Evolutionary conservation across 1,284 basidiomycete genomes (phyloP).

Genomic region (Rhodotorula sp.): DNA sequence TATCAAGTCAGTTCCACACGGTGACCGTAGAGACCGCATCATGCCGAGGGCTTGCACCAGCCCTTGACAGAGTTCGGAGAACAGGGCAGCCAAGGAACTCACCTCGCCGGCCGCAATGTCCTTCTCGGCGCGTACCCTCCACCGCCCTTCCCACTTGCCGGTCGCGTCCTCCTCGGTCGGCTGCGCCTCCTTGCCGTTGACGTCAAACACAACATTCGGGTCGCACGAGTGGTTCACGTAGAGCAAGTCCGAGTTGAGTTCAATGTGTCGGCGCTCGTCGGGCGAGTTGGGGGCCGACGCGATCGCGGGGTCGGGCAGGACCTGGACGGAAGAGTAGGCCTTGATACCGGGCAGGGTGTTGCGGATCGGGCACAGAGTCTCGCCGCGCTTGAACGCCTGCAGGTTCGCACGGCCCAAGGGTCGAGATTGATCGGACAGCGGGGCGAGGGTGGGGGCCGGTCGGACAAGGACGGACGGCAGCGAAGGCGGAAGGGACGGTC

Average conservation of each 20-base stretch:
- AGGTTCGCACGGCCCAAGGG: background rate
- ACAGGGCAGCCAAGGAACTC: background rate
- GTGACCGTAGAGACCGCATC: too few species aligned
- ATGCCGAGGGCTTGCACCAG: too few species aligned
- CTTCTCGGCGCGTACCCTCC: conserved; percentile 49
- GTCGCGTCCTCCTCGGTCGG: conserved; percentile 14
- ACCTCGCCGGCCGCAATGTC: conserved; percentile 53
- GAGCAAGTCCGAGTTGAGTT: conserved; percentile 64
- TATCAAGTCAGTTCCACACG: background rate
- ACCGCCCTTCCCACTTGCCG: conserved; percentile 20
- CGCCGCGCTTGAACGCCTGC: conserved; percentile 31
- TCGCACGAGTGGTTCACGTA: conserved; percentile 69
- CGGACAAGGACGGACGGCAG: background rate
- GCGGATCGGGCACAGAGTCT: conserved; percentile 33
- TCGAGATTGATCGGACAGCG: background rate
- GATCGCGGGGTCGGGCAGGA: conserved; percentile 32
- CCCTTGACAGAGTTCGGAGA: background rate
- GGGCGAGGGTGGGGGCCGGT: background rate
- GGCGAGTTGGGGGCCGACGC: conserved; percentile 1
- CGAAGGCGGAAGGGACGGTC: background rate
- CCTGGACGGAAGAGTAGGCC: conserved; percentile 42
- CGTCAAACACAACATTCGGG: conserved; percentile 60
- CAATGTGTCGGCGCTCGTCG: conserved; percentile 52
- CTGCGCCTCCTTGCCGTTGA: conserved; percentile 46
- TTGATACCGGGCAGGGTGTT: conserved; percentile 34